Conservation (phyloP, 2,329 filamentous ascomycete genomes). For the Blastomyces parvus region DNA sequence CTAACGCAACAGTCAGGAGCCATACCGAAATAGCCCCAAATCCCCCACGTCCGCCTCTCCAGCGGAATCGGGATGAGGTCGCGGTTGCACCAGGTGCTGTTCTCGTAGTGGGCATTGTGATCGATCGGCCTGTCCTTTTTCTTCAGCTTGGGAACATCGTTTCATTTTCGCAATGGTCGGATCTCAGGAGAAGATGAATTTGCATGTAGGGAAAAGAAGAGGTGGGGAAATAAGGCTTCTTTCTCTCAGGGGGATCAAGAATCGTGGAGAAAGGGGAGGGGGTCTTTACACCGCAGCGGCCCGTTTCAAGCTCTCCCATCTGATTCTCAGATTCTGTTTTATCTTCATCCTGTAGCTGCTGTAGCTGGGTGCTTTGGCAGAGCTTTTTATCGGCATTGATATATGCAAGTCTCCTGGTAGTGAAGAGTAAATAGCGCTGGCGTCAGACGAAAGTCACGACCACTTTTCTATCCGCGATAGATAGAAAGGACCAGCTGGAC, state of each 20-base stretch:
- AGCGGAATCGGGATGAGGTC: slow-evolving; percentile 24
- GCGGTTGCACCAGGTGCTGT: slow-evolving; percentile 23
- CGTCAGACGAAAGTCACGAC: too few species aligned
- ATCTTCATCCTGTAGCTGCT: not conserved
- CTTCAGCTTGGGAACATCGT: not conserved
- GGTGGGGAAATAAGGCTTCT: too few species aligned
- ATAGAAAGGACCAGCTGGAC: too few species aligned
- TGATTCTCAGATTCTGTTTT: not conserved
- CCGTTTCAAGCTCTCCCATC: not conserved
- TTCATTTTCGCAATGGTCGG: not conserved
- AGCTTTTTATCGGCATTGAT: not conserved
- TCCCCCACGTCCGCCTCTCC: slow-evolving; percentile 22
- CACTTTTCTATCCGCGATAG: too few species aligned
- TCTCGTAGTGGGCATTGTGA: slow-evolving; percentile 18
- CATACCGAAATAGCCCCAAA: slow-evolving; percentile 21
- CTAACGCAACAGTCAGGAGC: not conserved
- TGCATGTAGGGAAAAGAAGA: not conserved
- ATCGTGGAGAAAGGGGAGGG: too few species aligned
- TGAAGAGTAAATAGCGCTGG: too few species aligned
- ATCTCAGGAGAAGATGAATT: not conserved
- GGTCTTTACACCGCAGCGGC: not conserved
- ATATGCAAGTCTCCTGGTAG: not conserved
- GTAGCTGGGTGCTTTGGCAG: not conserved
- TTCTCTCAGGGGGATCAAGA: not conserved
- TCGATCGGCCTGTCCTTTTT: slow-evolving; percentile 16